phyloP scores from a whole-genome alignment of 2,329 filamentous ascomycete genomes.

The Tolypocladium amazonense region DNA sequence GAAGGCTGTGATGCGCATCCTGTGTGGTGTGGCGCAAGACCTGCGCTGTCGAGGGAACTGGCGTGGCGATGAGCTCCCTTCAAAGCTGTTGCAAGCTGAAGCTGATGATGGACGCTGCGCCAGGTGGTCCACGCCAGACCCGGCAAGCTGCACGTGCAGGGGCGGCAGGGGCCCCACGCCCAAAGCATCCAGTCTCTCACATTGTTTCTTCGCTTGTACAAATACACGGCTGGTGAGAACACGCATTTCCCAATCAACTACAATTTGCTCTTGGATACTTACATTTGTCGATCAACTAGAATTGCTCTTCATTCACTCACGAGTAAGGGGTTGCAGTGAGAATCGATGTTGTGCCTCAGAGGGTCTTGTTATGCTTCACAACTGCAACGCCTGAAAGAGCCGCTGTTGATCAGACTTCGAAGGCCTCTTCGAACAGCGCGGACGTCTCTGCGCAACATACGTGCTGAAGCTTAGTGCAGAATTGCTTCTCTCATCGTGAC shows the following conservation, averaged over 20 bases:
- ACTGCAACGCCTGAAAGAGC: not conserved
- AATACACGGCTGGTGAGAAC: not conserved
- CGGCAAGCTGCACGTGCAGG: not conserved
- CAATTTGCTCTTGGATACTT: too few species aligned
- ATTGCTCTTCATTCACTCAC: not conserved
- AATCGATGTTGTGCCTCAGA: not conserved
- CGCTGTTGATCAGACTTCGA: not conserved
- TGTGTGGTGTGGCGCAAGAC: not conserved
- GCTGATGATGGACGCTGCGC: not conserved
- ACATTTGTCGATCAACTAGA: too few species aligned
- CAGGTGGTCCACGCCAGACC: not conserved
- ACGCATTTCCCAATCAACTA: not conserved
- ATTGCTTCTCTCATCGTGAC: not conserved
- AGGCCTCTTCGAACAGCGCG: too few species aligned
- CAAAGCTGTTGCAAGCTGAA: not conserved
- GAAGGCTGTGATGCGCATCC: conserved; percentile 31
- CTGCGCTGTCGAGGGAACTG: not conserved
- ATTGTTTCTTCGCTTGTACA: not conserved
- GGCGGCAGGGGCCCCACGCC: not conserved
- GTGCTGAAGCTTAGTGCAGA: not conserved
- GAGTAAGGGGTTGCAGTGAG: not conserved
- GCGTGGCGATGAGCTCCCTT: not conserved
- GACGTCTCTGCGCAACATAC: not conserved
- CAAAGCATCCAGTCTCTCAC: not conserved
- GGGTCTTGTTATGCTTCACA: not conserved